A percentile compares a stretch with the other conserved stretches of the same genome.
These are phyloP conservation scores for Curvularia verruculosa DNA, from an alignment of 2,329 filamentous ascomycete genomes.

Conservation along the genomic window DNA sequence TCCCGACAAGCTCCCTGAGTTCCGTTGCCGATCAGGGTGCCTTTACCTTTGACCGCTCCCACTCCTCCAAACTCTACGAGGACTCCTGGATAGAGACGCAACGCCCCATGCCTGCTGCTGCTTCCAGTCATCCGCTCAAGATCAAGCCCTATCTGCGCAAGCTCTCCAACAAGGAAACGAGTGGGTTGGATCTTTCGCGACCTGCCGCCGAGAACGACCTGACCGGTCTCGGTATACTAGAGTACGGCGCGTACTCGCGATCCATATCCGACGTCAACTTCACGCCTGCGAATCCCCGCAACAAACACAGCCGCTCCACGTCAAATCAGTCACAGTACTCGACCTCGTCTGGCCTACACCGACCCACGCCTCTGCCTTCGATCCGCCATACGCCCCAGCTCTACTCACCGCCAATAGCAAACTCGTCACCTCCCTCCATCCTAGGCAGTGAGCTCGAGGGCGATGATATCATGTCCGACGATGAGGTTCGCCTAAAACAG, in stretches of 20 bases:
- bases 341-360: slow-evolving; percentile 55
- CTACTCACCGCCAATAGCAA: slow-evolving; percentile 60
- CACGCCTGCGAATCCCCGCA: slow-evolving; percentile 46
- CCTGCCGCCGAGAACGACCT: slow-evolving; percentile 62
- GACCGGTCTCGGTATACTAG: slow-evolving; percentile 61
- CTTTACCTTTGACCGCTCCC: slow-evolving; percentile 43
- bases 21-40: slow-evolving; percentile 35
- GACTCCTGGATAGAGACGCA: slow-evolving; percentile 41
- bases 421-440: slow-evolving; percentile 58
- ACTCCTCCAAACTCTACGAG: slow-evolving; percentile 45
- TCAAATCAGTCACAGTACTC: slow-evolving; percentile 63
- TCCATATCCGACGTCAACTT: slow-evolving; percentile 55
- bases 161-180: slow-evolving; percentile 57
- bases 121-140: slow-evolving; percentile 47
- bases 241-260: slow-evolving; percentile 49
- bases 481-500: slow-evolving; percentile 51
- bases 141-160: slow-evolving; percentile 64
- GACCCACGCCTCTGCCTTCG: slow-evolving; percentile 59
- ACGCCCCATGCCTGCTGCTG: slow-evolving; percentile 32
- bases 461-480: slow-evolving; percentile 55
- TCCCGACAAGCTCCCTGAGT: slow-evolving; percentile 44
- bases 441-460: slow-evolving; percentile 53
- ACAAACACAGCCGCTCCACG: slow-evolving; percentile 58
- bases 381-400: slow-evolving; percentile 62
- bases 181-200: slow-evolving; percentile 61